Base-by-base conservation (phyloP, 73 alveolate genomes). In the Durusdinium trenchii region DNA sequence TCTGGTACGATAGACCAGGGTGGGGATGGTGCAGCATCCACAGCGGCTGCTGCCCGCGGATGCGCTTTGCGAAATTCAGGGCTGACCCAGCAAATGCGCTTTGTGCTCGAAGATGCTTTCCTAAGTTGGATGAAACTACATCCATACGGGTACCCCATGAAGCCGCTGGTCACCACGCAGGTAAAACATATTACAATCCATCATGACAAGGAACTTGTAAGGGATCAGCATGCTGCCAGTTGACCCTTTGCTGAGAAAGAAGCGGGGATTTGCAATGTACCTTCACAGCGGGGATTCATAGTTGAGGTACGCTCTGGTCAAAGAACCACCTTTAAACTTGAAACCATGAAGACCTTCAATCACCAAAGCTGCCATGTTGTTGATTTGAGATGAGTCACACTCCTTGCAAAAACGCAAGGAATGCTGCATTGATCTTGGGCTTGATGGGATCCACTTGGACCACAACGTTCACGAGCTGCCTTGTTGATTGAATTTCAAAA, bases 21-120 rank as follows among this genome's bases (percentile, higher is more conserved):
- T n/a, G n/a, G n/a, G 26, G 48, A n/a, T n/a, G 23, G 43, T n/a
- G 83, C 83, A 35, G 43, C 14, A 3, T 71, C 83, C 26, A 71
- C 51, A 3, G 51, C 83, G 38, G 6, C 51, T 6, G 83, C 83
- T 26, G 83, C 83, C 26, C 83, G 32, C 28, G 83, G 83, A 14
- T 71, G 47, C 35, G 14, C 50, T 10, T 47, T 50, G 26, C 83
- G 83, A 38, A 71, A 71, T n/a, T 50, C 51, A 35, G 83, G 83
- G 83, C 83, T 71, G 6, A 71, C 48, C 83, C 83, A 71, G 50
- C 83, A 71, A 71, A 71, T 71, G 51, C 83, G 32, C 35, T 38
- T 71, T 6, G 83, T 3, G 6, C 16, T 3, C 6, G 83, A 18
- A 20, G 83, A n/a, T n/a, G 83, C 83, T 38, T 71, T 71, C 83